Conservation (phyloP, 1,284 basidiomycete genomes). For the Puccinia triticina region DNA sequence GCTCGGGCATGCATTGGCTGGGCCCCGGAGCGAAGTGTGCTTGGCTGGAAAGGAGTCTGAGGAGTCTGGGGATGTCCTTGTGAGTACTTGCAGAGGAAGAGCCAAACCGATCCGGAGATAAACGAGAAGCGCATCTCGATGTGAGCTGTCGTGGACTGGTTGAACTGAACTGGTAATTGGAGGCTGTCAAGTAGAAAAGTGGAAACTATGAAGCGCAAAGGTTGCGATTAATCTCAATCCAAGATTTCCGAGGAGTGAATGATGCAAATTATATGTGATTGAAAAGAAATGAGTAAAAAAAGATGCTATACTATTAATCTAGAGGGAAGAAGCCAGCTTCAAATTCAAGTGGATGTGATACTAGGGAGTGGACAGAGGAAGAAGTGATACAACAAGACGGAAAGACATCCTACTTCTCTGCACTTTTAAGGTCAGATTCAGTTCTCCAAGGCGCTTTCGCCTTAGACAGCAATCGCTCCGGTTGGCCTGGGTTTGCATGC, state of each 20-base stretch:
- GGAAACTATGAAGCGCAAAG: too few species aligned
- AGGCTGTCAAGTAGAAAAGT: too few species aligned
- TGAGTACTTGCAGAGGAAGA: not conserved
- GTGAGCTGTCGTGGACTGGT: not conserved
- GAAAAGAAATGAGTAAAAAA: not conserved
- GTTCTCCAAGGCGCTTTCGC: too few species aligned
- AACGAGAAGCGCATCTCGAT: not conserved
- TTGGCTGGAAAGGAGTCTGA: not conserved
- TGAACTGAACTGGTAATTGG: too few species aligned
- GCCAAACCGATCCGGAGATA: not conserved
- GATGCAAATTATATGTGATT: not conserved
- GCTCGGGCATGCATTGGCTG: not conserved
- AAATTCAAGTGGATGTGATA: not conserved
- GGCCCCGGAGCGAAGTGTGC: too few species aligned
- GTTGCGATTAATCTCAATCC: not conserved
- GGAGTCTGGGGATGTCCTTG: not conserved
- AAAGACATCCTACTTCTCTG: too few species aligned
- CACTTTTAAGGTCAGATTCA: too few species aligned
- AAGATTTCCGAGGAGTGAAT: not conserved
- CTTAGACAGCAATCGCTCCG: too few species aligned
- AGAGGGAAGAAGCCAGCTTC: conserved; percentile 8
- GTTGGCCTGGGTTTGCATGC: too few species aligned
- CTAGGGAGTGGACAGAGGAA: not conserved
- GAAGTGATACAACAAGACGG: not conserved
- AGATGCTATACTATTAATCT: not conserved